phyloP scores from a whole-genome alignment of 202 grass and related monocot species.

The Bolboschoenoplectus hybrid region DNA sequence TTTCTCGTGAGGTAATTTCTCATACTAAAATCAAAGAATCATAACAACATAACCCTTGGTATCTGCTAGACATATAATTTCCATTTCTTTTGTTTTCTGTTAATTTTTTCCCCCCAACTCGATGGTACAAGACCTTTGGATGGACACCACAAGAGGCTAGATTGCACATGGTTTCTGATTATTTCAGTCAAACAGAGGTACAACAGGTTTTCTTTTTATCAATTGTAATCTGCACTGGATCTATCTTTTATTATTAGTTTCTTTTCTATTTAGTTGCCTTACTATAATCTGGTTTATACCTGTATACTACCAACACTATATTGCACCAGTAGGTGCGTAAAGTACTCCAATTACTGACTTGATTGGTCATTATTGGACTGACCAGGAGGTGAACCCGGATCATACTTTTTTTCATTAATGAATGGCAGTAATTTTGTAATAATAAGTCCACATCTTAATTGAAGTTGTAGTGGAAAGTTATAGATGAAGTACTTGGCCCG shows the following conservation, averaged over 20 bases:
- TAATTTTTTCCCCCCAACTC: slow-evolving; percentile 21
- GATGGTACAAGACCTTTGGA: slow-evolving; percentile 68
- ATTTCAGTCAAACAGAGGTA: slow-evolving; percentile 96
- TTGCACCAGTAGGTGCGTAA: not conserved
- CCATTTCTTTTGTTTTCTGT: slow-evolving; percentile 17
- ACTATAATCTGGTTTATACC: not conserved
- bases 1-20: slow-evolving; percentile 95
- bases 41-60: not conserved
- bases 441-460: slow-evolving; percentile 64
- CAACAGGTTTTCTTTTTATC: slow-evolving; percentile 41
- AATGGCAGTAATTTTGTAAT: slow-evolving; percentile 41
- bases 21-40: slow-evolving; percentile 14
- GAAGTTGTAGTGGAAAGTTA: slow-evolving; percentile 99
- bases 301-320: not conserved
- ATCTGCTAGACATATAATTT: slow-evolving; percentile 26
- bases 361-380: slow-evolving; percentile 15
- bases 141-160: slow-evolving; percentile 89
- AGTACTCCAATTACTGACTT: not conserved
- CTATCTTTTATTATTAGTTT: slow-evolving; percentile 28
- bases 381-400: not conserved
- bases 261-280: not conserved
- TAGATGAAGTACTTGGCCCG: slow-evolving; percentile 89
- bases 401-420: not conserved
- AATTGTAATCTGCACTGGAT: slow-evolving; percentile 31
- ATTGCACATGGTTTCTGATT: slow-evolving; percentile 91